A percentile compares a stretch with the other conserved stretches of the same genome.
Conservation (phyloP, 495 filamentous ascomycete genomes). For the Penicillium daleae region DNA sequence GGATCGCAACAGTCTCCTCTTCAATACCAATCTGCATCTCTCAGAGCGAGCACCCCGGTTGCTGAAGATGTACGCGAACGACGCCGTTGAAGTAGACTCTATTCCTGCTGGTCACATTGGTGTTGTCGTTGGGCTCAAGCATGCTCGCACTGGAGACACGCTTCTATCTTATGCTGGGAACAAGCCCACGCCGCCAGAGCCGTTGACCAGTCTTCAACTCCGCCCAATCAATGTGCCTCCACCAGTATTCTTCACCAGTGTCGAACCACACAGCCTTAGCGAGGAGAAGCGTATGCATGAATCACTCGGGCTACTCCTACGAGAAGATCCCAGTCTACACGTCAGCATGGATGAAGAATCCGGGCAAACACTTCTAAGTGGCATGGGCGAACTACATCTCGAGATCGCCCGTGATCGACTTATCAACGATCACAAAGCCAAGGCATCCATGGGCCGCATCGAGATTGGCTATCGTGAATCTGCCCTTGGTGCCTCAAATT, state of each 20-base stretch:
- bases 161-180: conserved; percentile 71
- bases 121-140: conserved; percentile 89
- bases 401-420: conserved; percentile 92
- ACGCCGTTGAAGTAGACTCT: conserved; percentile 79
- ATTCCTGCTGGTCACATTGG: conserved; percentile 90
- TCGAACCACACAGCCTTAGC: conserved; percentile 79
- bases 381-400: conserved; percentile 98
- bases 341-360: conserved; percentile 85
- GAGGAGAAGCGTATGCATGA: conserved; percentile 79
- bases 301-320: conserved; percentile 73
- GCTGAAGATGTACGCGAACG: conserved; percentile 88
- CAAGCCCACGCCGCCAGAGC: conserved; percentile 66
- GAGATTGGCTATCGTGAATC: conserved; percentile 94
- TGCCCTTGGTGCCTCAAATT: conserved; percentile 54
- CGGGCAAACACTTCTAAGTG: conserved; percentile 88
- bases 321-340: conserved; percentile 94
- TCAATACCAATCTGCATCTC: conserved; percentile 84
- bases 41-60: conserved; percentile 81
- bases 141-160: conserved; percentile 91
- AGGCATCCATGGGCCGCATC: conserved; percentile 87
- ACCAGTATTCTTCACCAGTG: conserved; percentile 91
- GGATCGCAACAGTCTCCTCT: conserved; percentile 71
- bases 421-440: conserved; percentile 85
- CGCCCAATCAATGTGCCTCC: conserved; percentile 89
- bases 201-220: conserved; percentile 75